These are phyloP conservation scores for Podospora appendiculata DNA, from an alignment of 495 filamentous ascomycete genomes.

Conservation along the genomic window DNA sequence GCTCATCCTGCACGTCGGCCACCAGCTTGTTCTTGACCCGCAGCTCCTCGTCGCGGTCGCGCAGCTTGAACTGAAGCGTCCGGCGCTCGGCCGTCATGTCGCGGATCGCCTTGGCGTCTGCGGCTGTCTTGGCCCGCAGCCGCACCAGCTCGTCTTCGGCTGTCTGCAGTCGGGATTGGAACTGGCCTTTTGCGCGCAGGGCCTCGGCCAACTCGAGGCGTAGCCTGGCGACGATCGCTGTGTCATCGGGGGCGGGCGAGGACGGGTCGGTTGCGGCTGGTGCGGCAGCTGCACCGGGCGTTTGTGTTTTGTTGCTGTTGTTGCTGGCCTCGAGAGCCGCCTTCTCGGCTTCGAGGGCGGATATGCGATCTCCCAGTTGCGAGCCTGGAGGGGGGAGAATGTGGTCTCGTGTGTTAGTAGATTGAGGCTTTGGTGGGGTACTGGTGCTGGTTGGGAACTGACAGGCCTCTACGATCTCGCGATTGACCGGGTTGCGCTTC, in stretches of 20 bases:
- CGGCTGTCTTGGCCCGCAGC: constrained; percentile 46
- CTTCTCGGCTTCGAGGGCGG: constrained; percentile 47
- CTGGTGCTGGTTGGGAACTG: constrained; percentile 11
- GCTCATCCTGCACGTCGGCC: constrained; percentile 86
- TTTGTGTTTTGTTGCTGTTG: constrained; percentile 2
- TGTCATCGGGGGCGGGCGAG: constrained; percentile 19
- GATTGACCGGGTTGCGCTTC: constrained; percentile 32
- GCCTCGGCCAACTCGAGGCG: constrained; percentile 63
- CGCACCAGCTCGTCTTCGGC: constrained; percentile 54
- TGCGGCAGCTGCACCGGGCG: too few species aligned
- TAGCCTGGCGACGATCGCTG: constrained; percentile 35
- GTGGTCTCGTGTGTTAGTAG: constrained; percentile 8
- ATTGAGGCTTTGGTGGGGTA: neutral
- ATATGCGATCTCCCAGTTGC: constrained; percentile 59
- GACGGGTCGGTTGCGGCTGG: constrained; percentile 3
- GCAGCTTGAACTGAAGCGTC: constrained; percentile 52
- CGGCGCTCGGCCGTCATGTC: constrained; percentile 57
- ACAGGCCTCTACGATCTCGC: constrained; percentile 39
- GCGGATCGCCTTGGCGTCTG: constrained; percentile 50
- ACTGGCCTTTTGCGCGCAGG: constrained; percentile 59
- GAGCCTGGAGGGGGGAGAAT: constrained; percentile 43
- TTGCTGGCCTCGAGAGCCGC: constrained; percentile 21
- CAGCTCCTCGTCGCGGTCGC: constrained; percentile 80
- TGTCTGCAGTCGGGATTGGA: constrained; percentile 52
- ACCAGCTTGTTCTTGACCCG: constrained; percentile 72